Evolutionary conservation across 2,329 filamentous ascomycete genomes (phyloP).

Genomic region (Rugonectria rugulosa): DNA sequence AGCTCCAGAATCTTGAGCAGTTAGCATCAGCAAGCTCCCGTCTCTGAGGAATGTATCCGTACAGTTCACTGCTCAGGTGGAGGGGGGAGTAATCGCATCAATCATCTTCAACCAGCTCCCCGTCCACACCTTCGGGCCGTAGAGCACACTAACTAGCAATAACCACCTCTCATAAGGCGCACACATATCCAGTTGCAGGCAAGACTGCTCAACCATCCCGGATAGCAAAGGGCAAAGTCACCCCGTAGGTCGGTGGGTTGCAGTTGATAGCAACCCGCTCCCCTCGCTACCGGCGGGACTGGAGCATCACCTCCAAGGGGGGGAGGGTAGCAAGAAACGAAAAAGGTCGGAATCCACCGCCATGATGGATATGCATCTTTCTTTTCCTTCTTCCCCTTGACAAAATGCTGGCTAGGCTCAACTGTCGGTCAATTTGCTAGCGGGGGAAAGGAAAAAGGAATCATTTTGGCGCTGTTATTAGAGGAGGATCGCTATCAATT

Average conservation of each 20-base stretch:
- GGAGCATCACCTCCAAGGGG: slow-evolving; percentile 6
- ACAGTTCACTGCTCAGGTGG: no score
- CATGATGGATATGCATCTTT: neutral
- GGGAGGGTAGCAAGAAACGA: no score
- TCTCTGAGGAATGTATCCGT: neutral
- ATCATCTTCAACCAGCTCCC: slow-evolving; percentile 3
- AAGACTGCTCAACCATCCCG: no score
- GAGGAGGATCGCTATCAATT: neutral
- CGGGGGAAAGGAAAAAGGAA: neutral
- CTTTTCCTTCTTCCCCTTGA: neutral
- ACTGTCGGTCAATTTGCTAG: slow-evolving; percentile 10
- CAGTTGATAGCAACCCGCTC: neutral
- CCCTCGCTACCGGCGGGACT: slow-evolving; percentile 7
- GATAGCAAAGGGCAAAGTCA: no score
- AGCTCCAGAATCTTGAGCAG: no score
- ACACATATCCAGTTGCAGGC: no score
- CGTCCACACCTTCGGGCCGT: neutral
- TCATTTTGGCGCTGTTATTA: no score
- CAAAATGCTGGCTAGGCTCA: neutral
- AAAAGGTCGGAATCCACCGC: slow-evolving; percentile 5
- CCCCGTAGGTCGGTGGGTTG: no score
- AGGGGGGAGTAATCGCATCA: neutral
- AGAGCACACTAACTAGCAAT: neutral
- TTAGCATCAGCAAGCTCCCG: no score
- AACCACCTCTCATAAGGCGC: neutral